Conservation (phyloP, 768 basidiomycete species). For the Suillus decipiens region DNA sequence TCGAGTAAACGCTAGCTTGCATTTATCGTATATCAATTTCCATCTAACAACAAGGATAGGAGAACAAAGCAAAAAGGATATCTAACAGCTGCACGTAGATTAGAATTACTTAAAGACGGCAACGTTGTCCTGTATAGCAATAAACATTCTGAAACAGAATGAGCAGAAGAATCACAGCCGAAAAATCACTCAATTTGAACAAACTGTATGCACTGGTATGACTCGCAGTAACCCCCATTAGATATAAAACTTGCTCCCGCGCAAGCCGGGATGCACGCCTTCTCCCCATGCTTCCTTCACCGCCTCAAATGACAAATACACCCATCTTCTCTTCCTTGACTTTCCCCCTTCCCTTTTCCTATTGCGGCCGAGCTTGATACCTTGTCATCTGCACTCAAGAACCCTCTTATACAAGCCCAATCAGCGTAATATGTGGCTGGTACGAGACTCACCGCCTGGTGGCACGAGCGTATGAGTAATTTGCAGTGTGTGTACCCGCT, state of each 20-base stretch:
- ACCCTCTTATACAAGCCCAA: constrained; percentile 79
- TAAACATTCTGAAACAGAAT: neutral
- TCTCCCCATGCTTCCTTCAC: constrained; percentile 53
- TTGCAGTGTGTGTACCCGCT: constrained; percentile 66
- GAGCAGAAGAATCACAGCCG: neutral
- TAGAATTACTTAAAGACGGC: neutral
- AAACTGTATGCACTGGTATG: too few species aligned
- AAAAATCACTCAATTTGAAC: neutral
- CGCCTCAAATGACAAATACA: constrained; percentile 48
- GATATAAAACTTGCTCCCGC: constrained; percentile 72
- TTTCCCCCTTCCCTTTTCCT: constrained; percentile 35
- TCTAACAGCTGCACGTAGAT: neutral
- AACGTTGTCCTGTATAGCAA: too few species aligned
- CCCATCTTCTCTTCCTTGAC: constrained; percentile 29
- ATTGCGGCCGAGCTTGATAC: constrained; percentile 35
- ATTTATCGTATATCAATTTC: neutral
- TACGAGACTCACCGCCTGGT: constrained; percentile 79
- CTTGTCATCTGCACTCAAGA: constrained; percentile 59
- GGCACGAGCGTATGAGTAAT: constrained; percentile 79
- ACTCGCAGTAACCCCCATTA: constrained; percentile 25
- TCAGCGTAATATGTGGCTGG: constrained; percentile 84
- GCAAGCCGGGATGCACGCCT: constrained; percentile 49
- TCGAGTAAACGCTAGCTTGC: neutral
- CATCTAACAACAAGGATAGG: neutral
- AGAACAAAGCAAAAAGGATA: neutral